These are phyloP conservation scores for Coemansia sp. DNA, from an alignment of 192 early-diverging fungal genomes.

Conservation along the genomic window DNA sequence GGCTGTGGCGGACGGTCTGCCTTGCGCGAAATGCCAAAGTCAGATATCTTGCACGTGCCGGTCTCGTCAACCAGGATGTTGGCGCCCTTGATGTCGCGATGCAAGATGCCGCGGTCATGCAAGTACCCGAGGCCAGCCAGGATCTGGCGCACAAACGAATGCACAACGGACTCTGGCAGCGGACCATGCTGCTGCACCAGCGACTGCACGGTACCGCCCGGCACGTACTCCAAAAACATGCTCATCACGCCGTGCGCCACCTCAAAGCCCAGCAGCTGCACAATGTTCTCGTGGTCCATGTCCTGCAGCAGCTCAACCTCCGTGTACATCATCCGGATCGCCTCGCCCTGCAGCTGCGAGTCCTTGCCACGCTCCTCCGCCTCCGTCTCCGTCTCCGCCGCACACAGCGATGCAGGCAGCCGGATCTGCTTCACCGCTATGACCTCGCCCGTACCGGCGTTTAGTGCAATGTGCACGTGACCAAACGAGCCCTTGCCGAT, in stretches of 20 bases:
- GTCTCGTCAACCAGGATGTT: slow-evolving; percentile 77
- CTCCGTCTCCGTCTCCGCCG: too few relatives aligned
- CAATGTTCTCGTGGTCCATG: slow-evolving; percentile 88
- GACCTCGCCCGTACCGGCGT: slow-evolving; percentile 69
- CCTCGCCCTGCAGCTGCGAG: slow-evolving; percentile 19
- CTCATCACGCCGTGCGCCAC: slow-evolving; percentile 69
- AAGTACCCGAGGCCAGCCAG: slow-evolving; percentile 82
- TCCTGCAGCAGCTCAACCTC: slow-evolving; percentile 76
- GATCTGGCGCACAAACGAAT: slow-evolving; percentile 79
- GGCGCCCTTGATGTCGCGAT: slow-evolving; percentile 81
- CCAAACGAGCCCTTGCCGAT: slow-evolving; percentile 88
- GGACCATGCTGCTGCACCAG: slow-evolving; percentile 71
- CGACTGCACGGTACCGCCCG: slow-evolving; percentile 85
- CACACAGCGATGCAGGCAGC: slow-evolving; percentile 51
- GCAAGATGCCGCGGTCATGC: slow-evolving; percentile 72
- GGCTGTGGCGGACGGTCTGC: slow-evolving; percentile 50
- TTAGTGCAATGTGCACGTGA: slow-evolving; percentile 73
- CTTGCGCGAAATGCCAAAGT: slow-evolving; percentile 94
- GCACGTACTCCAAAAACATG: slow-evolving; percentile 97
- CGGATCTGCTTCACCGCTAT: slow-evolving; percentile 85
- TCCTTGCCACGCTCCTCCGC: neutral
- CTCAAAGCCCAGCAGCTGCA: slow-evolving; percentile 86
- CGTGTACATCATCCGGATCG: slow-evolving; percentile 62
- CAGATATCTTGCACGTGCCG: slow-evolving; percentile 92
- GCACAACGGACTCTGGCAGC: slow-evolving; percentile 71